Conservation (phyloP, 2,329 filamentous ascomycete genomes). For the Ophiosphaerella korrae region DNA sequence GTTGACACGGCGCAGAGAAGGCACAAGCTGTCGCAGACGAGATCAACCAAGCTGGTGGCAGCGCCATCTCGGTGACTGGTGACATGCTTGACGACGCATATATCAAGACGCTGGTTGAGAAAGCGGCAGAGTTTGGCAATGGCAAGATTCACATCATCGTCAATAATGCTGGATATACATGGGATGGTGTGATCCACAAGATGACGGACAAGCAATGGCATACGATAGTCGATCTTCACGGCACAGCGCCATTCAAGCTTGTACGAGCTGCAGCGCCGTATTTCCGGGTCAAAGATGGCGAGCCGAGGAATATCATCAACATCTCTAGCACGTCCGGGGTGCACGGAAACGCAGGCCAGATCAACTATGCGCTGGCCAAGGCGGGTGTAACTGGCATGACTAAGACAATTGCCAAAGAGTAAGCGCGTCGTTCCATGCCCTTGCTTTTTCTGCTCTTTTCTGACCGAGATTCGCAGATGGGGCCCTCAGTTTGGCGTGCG, state of each 20-base stretch:
- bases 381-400: constrained; percentile 81
- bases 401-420: constrained; percentile 86
- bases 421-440: constrained; percentile 8
- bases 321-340: constrained; percentile 82
- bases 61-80: constrained; percentile 74
- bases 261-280: constrained; percentile 79
- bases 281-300: constrained; percentile 85
- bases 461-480: constrained; percentile 57
- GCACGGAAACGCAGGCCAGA: constrained; percentile 88
- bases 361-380: constrained; percentile 86
- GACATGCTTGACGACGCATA: constrained; percentile 77
- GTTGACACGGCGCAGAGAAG: constrained; percentile 61
- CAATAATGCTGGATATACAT: constrained; percentile 91
- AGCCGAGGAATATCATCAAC: constrained; percentile 79
- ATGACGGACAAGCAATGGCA: constrained; percentile 93
- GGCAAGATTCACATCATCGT: constrained; percentile 92
- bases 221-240: constrained; percentile 82
- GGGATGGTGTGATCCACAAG: constrained; percentile 93
- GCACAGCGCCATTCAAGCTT: constrained; percentile 83
- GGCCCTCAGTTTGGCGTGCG: constrained; percentile 81
- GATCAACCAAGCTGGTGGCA: constrained; percentile 71
- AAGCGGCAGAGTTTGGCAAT: constrained; percentile 77
- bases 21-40: constrained; percentile 67
- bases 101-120: constrained; percentile 72
- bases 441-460: constrained; percentile 5